A percentile compares a stretch with the other conserved stretches of the same genome.
Conservation (phyloP, 1,284 basidiomycete species). For the Malassezia slooffiae region DNA sequence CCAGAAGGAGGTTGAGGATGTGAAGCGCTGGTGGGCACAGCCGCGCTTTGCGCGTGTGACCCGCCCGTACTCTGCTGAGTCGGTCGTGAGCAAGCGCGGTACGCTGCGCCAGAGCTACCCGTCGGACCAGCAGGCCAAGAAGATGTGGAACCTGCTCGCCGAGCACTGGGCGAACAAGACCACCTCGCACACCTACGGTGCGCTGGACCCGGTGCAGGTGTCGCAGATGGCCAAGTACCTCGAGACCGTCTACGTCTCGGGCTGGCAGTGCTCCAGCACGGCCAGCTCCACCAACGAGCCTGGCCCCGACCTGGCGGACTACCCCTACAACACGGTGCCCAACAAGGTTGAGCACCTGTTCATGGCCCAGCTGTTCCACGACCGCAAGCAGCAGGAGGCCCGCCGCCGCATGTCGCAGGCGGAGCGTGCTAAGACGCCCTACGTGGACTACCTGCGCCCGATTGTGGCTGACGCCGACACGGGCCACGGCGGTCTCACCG, state of each 20-base stretch:
- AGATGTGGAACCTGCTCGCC: slow-evolving; percentile 64
- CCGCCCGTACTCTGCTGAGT: slow-evolving; percentile 81
- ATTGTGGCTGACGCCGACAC: slow-evolving; percentile 49
- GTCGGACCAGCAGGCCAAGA: slow-evolving; percentile 73
- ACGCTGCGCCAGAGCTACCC: slow-evolving; percentile 76
- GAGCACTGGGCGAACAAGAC: slow-evolving; percentile 51
- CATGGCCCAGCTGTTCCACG: slow-evolving; percentile 46
- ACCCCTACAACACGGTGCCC: slow-evolving; percentile 86
- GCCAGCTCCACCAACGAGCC: slow-evolving; percentile 46
- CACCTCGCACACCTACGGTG: slow-evolving; percentile 88
- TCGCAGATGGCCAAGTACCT: slow-evolving; percentile 50
- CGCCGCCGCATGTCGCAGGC: slow-evolving; percentile 30
- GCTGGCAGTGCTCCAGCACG: slow-evolving; percentile 44
- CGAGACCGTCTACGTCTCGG: slow-evolving; percentile 47
- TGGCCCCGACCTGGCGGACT: slow-evolving; percentile 62
- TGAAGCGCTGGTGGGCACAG: slow-evolving; percentile 84
- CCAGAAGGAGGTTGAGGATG: slow-evolving; percentile 66
- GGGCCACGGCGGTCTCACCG: slow-evolving; percentile 79
- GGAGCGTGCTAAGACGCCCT: slow-evolving; percentile 39
- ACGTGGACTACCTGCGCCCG: slow-evolving; percentile 43
- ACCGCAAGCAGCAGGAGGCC: slow-evolving; percentile 45
- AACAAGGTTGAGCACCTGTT: slow-evolving; percentile 52
- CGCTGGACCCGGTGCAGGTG: slow-evolving; percentile 87
- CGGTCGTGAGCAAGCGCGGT: slow-evolving; percentile 88
- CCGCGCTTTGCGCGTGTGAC: slow-evolving; percentile 72